Conservation (phyloP, 345 rosid genomes). For the Camelina laxa region DNA sequence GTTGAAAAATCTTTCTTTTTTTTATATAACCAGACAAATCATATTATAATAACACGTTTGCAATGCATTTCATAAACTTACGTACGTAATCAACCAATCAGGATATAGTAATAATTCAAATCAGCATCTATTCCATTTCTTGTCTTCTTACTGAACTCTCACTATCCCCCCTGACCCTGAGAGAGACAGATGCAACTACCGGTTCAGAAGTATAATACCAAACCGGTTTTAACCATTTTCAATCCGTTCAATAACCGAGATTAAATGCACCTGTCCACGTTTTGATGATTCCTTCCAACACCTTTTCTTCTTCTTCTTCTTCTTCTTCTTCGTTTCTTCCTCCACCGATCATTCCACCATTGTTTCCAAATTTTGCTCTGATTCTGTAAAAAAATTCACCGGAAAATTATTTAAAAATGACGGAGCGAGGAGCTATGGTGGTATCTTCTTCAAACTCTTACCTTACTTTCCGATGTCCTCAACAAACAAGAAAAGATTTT, state of each 20-base stretch:
- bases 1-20: background rate
- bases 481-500: constrained; percentile 20
- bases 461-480: constrained; percentile 23
- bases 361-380: constrained; percentile 13
- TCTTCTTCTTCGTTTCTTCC: constrained; percentile 14
- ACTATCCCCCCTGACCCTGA: background rate
- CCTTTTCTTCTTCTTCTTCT: background rate
- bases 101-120: constrained; percentile 1
- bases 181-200: background rate
- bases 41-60: background rate
- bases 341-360: constrained; percentile 26
- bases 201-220: background rate
- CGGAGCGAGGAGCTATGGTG: constrained; percentile 25
- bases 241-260: background rate
- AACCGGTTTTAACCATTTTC: background rate
- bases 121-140: background rate
- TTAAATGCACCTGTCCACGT: background rate
- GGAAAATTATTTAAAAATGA: constrained; percentile 12
- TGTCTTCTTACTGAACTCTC: background rate
- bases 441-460: constrained; percentile 18
- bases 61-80: background rate
- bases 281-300: background rate
- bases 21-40: background rate
- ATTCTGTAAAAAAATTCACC: background rate
- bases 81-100: background rate